Evolutionary conservation across 306 rosid genomes (phyloP).

Genomic region (Castanospermum australe): DNA sequence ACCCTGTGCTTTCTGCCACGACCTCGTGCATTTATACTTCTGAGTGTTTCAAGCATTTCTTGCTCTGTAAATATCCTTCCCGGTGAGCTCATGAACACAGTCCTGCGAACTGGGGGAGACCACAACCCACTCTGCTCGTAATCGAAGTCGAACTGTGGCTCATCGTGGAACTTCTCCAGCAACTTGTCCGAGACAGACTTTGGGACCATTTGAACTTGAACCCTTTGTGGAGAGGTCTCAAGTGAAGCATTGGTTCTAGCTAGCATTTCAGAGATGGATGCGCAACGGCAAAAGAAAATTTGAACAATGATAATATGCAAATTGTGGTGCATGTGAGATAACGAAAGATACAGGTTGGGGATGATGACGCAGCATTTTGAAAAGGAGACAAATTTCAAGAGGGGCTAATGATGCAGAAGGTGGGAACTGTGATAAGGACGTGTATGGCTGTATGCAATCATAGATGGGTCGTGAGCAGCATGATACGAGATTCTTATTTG

Average conservation of each 20-base stretch:
- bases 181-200: constrained; percentile 60
- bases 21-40: constrained; percentile 25
- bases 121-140: constrained; percentile 80
- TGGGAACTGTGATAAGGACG: constrained; percentile 54
- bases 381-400: constrained; percentile 34
- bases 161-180: constrained; percentile 67
- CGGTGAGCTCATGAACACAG: constrained; percentile 63
- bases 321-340: constrained; percentile 26
- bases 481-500: constrained; percentile 31
- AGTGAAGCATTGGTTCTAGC: constrained; percentile 26
- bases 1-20: constrained; percentile 26
- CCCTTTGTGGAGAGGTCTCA: constrained; percentile 18
- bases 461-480: constrained; percentile 58
- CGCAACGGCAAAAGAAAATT: background rate
- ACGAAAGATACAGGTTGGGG: constrained; percentile 16
- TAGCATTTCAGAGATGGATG: constrained; percentile 34
- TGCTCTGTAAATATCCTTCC: constrained; percentile 53
- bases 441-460: constrained; percentile 64
- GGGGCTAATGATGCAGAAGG: constrained; percentile 31
- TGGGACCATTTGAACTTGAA: constrained; percentile 60
- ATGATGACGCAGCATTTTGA: constrained; percentile 32
- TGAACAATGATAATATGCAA: constrained; percentile 15
- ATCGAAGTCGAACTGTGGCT: constrained; percentile 57
- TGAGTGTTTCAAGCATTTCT: constrained; percentile 56
- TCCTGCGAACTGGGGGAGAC: constrained; percentile 76